Evolutionary conservation across 2,329 filamentous ascomycete species (phyloP), one percentile per base, ranked within the genome.

Genomic region (Lecanosticta acicola): DNA sequence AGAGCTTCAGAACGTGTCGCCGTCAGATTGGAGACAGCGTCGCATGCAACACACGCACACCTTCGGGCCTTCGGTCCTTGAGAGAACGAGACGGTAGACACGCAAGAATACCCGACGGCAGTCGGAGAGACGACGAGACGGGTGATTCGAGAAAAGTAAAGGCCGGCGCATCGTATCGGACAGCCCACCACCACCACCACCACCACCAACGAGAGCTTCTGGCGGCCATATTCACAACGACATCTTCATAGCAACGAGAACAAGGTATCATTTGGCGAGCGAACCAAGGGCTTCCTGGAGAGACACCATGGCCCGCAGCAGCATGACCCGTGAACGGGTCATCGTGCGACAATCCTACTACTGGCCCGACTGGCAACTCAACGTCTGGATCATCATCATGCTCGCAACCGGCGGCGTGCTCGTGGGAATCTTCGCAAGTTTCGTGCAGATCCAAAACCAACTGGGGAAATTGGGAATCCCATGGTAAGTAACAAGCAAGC

Each of bases 341-440:
- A 65, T 73, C 38, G 68, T 73, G 32, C 68, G 70, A 21, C 65
- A 73, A 54, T 71, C 74, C 57, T 83, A 82, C 68, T 76, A 74
- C 67, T 84, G 80, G 80, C 80, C 80, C 2, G 79, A 83, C 63
- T 69, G 77, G 39, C 79, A 82, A 58, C 71, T 84, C 54, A 82
- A 83, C 58, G 65, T 81, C 58, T 84, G 80, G 80, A 76, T 79
- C 43, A 75, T 83, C 55, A 69, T 81, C 54, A 80, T 83, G 62
- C 69, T 83, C 13, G 75, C 72, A 1, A 74, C 75, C 1, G 77
- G 77, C 9, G 72, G 76, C 19, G 74, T 74, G 42, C 74, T 80
- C 44, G 66, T 83, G 1, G 80, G 80, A 5, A 72, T 83, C 35
- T 81, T 78, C 58, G 74, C 77, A 14, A 74, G 74, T 64, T 81